phyloP scores from a whole-genome alignment of 768 basidiomycete genomes.

The Auricularia sp. region DNA sequence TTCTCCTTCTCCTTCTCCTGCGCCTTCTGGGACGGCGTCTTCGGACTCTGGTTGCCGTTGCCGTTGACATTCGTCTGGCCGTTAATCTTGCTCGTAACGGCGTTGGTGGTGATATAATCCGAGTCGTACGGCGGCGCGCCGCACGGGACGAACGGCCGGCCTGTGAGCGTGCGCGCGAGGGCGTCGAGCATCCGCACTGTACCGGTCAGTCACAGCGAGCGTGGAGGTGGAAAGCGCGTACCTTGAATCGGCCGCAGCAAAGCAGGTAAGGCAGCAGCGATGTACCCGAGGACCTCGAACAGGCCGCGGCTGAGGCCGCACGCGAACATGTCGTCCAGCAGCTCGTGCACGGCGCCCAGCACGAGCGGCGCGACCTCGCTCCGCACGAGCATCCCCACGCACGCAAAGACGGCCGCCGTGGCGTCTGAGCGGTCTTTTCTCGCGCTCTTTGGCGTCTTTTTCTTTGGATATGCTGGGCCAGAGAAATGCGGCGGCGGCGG shows the following conservation, averaged over 20 bases:
- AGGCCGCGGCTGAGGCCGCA: conserved; percentile 88
- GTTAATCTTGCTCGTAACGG: not conserved
- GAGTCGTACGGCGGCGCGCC: conserved; percentile 50
- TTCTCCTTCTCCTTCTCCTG: not conserved
- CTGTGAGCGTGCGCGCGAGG: conserved; percentile 68
- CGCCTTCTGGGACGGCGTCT: not conserved
- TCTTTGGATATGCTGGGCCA: no score
- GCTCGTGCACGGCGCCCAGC: conserved; percentile 90
- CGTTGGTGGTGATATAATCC: not conserved
- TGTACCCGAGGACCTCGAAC: conserved; percentile 69
- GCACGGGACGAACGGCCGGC: conserved; percentile 70
- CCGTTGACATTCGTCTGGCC: not conserved
- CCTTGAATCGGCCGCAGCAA: not conserved
- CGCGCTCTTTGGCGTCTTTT: not conserved
- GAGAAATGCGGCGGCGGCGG: not conserved
- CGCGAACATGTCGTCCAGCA: conserved; percentile 92
- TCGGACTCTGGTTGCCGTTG: not conserved
- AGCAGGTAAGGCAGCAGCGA: conserved; percentile 58
- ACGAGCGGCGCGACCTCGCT: conserved; percentile 91
- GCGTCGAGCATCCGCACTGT: conserved; percentile 83
- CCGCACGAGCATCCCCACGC: conserved; percentile 83
- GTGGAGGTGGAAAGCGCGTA: not conserved
- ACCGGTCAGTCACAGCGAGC: not conserved
- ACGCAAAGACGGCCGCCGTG: conserved; percentile 19
- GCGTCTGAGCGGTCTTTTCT: not conserved